Conservation (phyloP, 2,329 filamentous ascomycete species). For the Claviceps fusiformis region DNA sequence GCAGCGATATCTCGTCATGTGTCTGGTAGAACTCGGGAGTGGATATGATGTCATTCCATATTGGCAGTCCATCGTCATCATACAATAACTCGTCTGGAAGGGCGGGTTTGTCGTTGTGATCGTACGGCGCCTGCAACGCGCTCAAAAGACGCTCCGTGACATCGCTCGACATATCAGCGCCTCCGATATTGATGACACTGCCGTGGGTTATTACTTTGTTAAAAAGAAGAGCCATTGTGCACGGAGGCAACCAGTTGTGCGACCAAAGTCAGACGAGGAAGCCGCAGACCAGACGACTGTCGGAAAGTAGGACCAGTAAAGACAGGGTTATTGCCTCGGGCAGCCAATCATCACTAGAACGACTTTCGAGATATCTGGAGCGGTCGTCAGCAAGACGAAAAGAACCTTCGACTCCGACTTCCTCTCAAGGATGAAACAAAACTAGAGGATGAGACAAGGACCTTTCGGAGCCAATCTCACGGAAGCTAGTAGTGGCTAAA, state of each 20-base stretch:
- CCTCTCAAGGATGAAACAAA: background rate
- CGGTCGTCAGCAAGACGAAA: background rate
- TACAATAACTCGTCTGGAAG: constrained; percentile 29
- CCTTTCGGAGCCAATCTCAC: background rate
- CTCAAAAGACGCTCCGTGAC: constrained; percentile 16
- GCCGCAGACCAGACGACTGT: background rate
- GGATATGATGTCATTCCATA: constrained; percentile 29
- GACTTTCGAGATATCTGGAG: background rate
- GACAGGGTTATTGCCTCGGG: background rate
- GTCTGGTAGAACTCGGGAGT: constrained; percentile 27
- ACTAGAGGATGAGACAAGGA: background rate
- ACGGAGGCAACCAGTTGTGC: background rate
- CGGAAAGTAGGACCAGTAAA: no score
- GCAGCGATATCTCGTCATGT: constrained; percentile 24
- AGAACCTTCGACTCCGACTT: background rate
- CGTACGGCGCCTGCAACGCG: constrained; percentile 13
- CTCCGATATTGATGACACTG: constrained; percentile 25
- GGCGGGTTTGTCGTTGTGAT: constrained; percentile 13
- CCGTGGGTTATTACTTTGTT: constrained; percentile 13
- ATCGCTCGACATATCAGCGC: constrained; percentile 18
- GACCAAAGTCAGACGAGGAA: background rate
- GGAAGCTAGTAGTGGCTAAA: background rate
- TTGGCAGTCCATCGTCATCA: constrained; percentile 22
- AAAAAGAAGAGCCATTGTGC: background rate
- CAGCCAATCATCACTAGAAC: background rate